These are phyloP conservation scores for Jamesozyma jinghongensis DNA, from an alignment of 805 yeast genomes.

Conservation along the genomic window DNA sequence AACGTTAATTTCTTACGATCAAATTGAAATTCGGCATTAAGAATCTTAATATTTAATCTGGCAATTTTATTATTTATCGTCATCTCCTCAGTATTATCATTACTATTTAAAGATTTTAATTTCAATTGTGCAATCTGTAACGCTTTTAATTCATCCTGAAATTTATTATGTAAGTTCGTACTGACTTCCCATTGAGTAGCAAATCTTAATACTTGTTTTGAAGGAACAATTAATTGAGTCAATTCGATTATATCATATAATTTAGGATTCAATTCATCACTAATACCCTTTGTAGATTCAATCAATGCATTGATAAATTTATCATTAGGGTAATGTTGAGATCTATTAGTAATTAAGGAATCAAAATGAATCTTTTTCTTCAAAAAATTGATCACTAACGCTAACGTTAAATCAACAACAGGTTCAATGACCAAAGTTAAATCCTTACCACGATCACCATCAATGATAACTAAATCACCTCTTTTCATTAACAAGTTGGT, in stretches of 20 bases:
- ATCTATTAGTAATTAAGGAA: conserved; percentile 26
- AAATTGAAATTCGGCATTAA: conserved; percentile 75
- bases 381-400: conserved; percentile 61
- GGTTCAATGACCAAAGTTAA: conserved; percentile 67
- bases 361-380: conserved; percentile 59
- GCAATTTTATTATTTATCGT: conserved; percentile 6
- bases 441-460: conserved; percentile 81
- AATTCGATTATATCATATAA: conserved; percentile 37
- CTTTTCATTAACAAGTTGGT: conserved; percentile 51
- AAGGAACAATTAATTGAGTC: conserved; percentile 54
- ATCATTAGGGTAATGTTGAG: conserved; percentile 25
- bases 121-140: conserved; percentile 55
- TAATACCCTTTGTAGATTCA: conserved; percentile 18
- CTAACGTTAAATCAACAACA: conserved; percentile 50
- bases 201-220: conserved; percentile 68
- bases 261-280: conserved; percentile 24
- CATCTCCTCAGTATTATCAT: conserved; percentile 6
- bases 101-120: conserved; percentile 32
- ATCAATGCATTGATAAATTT: conserved; percentile 23
- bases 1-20: conserved; percentile 71
- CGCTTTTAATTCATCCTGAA: conserved; percentile 66
- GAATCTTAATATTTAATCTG: conserved; percentile 46
- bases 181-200: conserved; percentile 62
- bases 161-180: conserved; percentile 51
- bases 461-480: conserved; percentile 64